A percentile compares a stretch with the other conserved stretches of the same genome.
Conservation (phyloP, 768 basidiomycete species). For the Tricholoma terreum region DNA sequence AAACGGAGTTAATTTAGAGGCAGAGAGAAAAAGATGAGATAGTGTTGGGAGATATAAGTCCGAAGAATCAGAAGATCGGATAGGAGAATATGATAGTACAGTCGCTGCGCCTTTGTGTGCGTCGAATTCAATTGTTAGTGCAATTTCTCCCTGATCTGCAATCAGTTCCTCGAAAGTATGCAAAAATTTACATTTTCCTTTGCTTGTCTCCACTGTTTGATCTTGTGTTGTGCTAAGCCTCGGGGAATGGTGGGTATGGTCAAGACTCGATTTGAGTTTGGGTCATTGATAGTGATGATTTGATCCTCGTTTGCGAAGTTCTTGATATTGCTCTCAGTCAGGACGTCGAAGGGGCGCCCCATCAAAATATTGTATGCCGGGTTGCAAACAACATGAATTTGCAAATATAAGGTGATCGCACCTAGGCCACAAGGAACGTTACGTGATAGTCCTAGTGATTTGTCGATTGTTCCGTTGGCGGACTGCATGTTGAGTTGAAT, state of each 20-base stretch:
- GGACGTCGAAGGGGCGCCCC: conserved; percentile 23
- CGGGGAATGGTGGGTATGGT: not conserved
- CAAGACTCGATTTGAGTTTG: conserved; percentile 9
- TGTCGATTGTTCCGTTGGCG: conserved; percentile 19
- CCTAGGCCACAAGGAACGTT: conserved; percentile 24
- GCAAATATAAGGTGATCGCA: conserved; percentile 21
- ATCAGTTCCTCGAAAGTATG: not conserved
- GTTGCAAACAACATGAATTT: conserved; percentile 22
- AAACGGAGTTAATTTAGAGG: too few relatives aligned
- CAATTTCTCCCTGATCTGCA: not conserved
- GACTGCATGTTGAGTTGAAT: conserved; percentile 20
- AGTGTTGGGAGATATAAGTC: too few relatives aligned
- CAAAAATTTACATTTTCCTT: not conserved
- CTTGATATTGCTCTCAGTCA: conserved; percentile 11
- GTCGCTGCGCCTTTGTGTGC: too few relatives aligned
- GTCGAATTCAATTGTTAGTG: not conserved
- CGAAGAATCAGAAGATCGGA: too few relatives aligned
- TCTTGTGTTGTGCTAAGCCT: not conserved
- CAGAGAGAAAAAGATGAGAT: too few relatives aligned
- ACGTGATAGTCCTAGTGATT: conserved; percentile 18
- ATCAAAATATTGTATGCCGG: conserved; percentile 26
- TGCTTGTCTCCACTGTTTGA: too few relatives aligned
- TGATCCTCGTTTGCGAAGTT: conserved; percentile 17
- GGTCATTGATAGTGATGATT: conserved; percentile 18
- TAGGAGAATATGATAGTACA: too few relatives aligned